Base-by-base conservation (phyloP, 768 basidiomycete genomes). In the Russula foetens region DNA sequence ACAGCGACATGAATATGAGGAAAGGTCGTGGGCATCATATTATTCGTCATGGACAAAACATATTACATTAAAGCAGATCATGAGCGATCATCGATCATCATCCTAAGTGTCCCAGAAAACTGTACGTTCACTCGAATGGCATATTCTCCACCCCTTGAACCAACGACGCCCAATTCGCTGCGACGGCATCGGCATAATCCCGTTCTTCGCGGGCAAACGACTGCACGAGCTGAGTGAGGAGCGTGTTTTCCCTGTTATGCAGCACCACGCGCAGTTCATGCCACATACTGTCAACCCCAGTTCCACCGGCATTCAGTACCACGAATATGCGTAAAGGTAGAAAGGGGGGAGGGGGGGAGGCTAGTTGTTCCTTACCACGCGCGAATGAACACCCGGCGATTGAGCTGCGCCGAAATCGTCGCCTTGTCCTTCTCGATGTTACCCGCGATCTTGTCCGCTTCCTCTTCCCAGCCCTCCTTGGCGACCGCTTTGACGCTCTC, bases 211-310 rank as follows among this genome's bases (percentile, higher is more conserved):
- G 78, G 2, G 85, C 84, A 70, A 94, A 90, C 1, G 75, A 74
- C 70, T 90, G 84, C 61, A 87, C 84, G 2, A 87, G 76, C 62
- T 86, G 78, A 0, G 88, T 88, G 28, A 95, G 73, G 38, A 95
- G 78, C 0, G 88, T 80, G 66, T 92, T 91, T 74, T 97, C 94
- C 56, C 88, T 79, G 65, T 95, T 93, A 72, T 97, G 93, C 47
- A 96, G 75, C 39, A 98, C 86, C 19, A 93, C 90, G 24, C 91
- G 84, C n/a, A 96, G 78, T 71, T 98, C 94, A 67, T 96, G 90
- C 93, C 94, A 98, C 81, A 97, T 83, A 65, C 94, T 93, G 66
- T 24, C 33, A 31, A 56, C 9, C 49, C 52, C 19, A 45, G 39
- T 47, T n/a, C 46, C 55, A 43, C 6, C 24, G 21, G 15, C 14